A percentile compares a stretch with the other conserved stretches of the same genome.
These are phyloP conservation scores for Yamadazyma laniorum DNA, from an alignment of 805 yeast species.

Conservation along the genomic window DNA sequence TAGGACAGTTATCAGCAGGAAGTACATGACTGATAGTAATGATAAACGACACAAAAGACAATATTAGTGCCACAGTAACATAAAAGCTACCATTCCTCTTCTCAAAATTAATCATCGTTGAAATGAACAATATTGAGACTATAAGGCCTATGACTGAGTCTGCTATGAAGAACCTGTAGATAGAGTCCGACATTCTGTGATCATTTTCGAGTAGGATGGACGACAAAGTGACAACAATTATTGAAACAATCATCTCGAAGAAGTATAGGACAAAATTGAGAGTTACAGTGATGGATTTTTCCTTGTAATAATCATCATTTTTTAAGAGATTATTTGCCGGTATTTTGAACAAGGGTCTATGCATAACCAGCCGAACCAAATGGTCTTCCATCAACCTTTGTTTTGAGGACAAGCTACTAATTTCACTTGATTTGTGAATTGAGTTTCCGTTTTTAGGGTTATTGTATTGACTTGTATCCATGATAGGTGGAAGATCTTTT, in stretches of 20 bases:
- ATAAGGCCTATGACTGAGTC: constrained; percentile 31
- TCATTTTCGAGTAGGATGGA: constrained; percentile 27
- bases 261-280: constrained; percentile 28
- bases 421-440: constrained; percentile 10
- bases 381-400: constrained; percentile 25
- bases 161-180: constrained; percentile 39
- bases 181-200: constrained; percentile 18
- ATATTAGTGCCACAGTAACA: constrained; percentile 31
- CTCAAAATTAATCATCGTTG: constrained; percentile 38
- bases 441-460: constrained; percentile 1
- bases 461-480: constrained; percentile 19
- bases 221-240: constrained; percentile 27
- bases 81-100: constrained; percentile 41
- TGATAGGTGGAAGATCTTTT: constrained; percentile 26
- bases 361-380: constrained; percentile 32
- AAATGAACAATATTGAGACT: constrained; percentile 34
- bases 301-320: constrained; percentile 15
- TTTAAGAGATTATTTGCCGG: constrained; percentile 18
- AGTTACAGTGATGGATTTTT: constrained; percentile 21
- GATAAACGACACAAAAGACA: constrained; percentile 36
- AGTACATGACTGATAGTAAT: constrained; percentile 27
- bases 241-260: constrained; percentile 28
- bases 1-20: constrained; percentile 22
- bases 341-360: constrained; percentile 26
- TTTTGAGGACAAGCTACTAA: constrained; percentile 20